Base-by-base conservation (phyloP, 345 rosid genomes). In the Ceriops tagal region DNA sequence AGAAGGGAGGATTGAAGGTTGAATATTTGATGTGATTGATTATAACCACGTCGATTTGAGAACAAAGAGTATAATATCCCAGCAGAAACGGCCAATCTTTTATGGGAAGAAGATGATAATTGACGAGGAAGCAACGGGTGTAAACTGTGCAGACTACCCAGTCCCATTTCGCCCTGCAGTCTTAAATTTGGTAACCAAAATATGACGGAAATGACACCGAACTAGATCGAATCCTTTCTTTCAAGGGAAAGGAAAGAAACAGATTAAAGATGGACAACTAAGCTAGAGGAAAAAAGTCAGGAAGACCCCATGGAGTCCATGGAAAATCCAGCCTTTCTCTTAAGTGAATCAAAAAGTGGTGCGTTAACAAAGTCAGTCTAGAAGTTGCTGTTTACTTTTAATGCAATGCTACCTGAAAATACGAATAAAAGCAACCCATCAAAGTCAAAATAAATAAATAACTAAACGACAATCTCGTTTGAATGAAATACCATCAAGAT, bases 81-180 rank as follows among this genome's bases (percentile, higher is more conserved):
- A n/a, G 61, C 61, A 60, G 55, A 43, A 11, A 57, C 26, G 8
- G 65, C 30, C 59, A 16, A 28, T 34, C 60, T 80, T 46, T 43
- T n/a, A 39, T 59, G 35, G 27, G 64, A 58, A 58, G 68, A 64
- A 26, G 66, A 5, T 7, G 68, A 60, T 13, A 61, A 6, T 4
- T 56, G 39, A 64, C 37, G 68, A 8, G 73, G 73, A 53, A 59
- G 46, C 37, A 61, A 13, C 35, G 70, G 64, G 21, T 67, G 61
- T n/a, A 66, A 57, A 53, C 60, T 65, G 39, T 68, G 81, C 71
- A 83, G 15, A 57, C 70, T 58, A 51, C 74, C 70, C 39, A 81
- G 30, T 32, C 64, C 78, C 83, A 82, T 80, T 66, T 30, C 26
- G 8, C 11, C 18, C 16, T 10, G 39, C 7, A 28, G 68, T 66